Conservation (phyloP, 2,329 filamentous ascomycete genomes). For the Aspergillus fructus region DNA sequence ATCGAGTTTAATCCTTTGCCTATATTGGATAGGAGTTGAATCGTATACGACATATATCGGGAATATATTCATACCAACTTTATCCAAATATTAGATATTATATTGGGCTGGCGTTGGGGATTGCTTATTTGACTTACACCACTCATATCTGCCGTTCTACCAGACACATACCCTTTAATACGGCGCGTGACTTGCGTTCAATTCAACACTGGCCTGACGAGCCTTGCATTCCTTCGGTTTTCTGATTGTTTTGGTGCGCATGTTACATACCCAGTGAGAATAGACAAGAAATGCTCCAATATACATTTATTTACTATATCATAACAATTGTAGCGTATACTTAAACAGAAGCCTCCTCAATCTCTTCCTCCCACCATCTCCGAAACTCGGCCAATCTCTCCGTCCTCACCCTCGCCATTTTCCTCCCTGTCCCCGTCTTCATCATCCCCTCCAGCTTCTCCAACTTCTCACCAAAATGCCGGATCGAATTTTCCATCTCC, state of each 20-base stretch:
- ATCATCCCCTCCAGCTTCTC: constrained; percentile 61
- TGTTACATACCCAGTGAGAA: constrained; percentile 6
- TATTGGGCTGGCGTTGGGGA: constrained; percentile 19
- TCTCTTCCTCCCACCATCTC: constrained; percentile 57
- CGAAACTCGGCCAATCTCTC: constrained; percentile 51
- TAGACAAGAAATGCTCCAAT: background rate
- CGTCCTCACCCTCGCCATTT: constrained; percentile 51
- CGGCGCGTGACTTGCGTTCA: background rate
- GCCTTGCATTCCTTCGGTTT: background rate
- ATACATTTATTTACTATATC: background rate
- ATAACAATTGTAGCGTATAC: background rate
- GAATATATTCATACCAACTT: constrained; percentile 14
- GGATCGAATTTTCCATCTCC: constrained; percentile 64
- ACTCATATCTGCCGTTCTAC: constrained; percentile 1
- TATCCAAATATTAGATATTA: constrained; percentile 22
- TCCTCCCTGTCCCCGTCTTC: constrained; percentile 56
- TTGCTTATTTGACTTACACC: constrained; percentile 9
- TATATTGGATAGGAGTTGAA: background rate
- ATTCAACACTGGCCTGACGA: constrained; percentile 4
- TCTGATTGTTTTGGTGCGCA: background rate
- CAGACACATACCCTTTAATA: constrained; percentile 1
- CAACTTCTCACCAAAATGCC: constrained; percentile 77
- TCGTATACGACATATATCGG: constrained; percentile 5
- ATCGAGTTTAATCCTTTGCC: constrained; percentile 46
- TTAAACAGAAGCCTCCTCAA: constrained; percentile 10